These are phyloP conservation scores for Microbotryum lychnidis-dioicae DNA, from an alignment of 1,284 basidiomycete species.

Conservation along the genomic window DNA sequence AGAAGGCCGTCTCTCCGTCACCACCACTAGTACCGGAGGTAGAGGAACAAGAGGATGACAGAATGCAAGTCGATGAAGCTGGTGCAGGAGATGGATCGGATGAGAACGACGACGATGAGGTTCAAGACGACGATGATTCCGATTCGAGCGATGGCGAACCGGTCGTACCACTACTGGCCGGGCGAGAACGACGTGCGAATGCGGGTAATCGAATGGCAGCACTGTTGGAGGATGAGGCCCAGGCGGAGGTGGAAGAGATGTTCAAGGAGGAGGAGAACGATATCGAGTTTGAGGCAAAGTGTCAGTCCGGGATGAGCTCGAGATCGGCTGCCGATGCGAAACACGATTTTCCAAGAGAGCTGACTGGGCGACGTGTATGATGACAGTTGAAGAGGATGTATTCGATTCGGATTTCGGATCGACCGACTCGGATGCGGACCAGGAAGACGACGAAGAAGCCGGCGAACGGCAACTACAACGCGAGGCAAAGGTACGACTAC, in stretches of 20 bases:
- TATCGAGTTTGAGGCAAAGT: slow-evolving; percentile 56
- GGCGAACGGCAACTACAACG: slow-evolving; percentile 52
- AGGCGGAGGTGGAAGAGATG: slow-evolving; percentile 44
- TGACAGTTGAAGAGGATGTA: slow-evolving; percentile 62
- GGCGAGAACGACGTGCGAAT: slow-evolving; percentile 14
- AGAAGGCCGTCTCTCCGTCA: too few species aligned
- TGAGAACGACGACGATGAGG: slow-evolving; percentile 3
- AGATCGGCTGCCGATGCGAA: neutral
- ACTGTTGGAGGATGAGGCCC: slow-evolving; percentile 30
- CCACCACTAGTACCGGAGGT: too few species aligned
- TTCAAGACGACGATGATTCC: neutral
- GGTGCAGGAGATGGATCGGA: too few species aligned
- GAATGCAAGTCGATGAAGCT: too few species aligned
- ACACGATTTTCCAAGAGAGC: neutral
- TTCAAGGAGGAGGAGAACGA: slow-evolving; percentile 59
- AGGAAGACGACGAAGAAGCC: slow-evolving; percentile 48
- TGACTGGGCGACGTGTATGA: neutral
- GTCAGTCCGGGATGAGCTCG: slow-evolving; percentile 42
- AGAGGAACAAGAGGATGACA: too few species aligned
- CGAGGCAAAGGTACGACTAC: slow-evolving; percentile 48
- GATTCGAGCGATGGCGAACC: slow-evolving; percentile 19
- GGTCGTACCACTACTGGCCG: slow-evolving; percentile 7
- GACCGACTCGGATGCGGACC: slow-evolving; percentile 54
- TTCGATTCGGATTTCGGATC: slow-evolving; percentile 73
- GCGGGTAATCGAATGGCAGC: slow-evolving; percentile 31